A percentile compares a stretch with the other conserved stretches of the same genome.
These are phyloP conservation scores for Euphrasia confusa DNA, from an alignment of 257 asterid genomes.

Conservation along the genomic window DNA sequence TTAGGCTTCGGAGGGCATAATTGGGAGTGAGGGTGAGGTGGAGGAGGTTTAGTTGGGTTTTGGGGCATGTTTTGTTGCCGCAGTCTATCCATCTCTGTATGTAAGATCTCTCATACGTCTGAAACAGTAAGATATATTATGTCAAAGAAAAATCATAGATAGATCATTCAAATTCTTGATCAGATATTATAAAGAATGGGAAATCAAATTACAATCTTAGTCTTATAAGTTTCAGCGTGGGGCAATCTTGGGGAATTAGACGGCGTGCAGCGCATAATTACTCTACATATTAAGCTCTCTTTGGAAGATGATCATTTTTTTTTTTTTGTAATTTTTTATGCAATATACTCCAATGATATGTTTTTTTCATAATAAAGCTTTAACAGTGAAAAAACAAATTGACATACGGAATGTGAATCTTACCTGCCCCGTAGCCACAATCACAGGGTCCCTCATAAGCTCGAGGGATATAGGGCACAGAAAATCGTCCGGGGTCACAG, in stretches of 20 bases:
- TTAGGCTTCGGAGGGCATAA: constrained; percentile 63
- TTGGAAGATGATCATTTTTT: no score
- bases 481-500: constrained; percentile 70
- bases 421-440: constrained; percentile 85
- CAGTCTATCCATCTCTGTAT: constrained; percentile 94
- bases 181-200: no score
- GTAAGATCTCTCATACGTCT: constrained; percentile 93
- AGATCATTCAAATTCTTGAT: background rate
- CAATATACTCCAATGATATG: no score
- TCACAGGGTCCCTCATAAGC: constrained; percentile 94
- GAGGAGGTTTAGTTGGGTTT: constrained; percentile 83
- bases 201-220: no score
- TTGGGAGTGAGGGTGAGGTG: constrained; percentile 87
- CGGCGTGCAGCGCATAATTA: no score
- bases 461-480: constrained; percentile 96
- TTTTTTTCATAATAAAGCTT: no score
- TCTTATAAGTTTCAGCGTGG: no score
- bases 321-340: no score
- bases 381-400: no score
- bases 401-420: background rate
- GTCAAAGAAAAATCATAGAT: background rate
- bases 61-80: constrained; percentile 90
- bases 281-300: no score
- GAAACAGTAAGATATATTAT: constrained; percentile 22
- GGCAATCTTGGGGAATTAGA: no score